A percentile compares a stretch with the other conserved stretches of the same genome.
These are phyloP conservation scores for Eucalyptus marginata DNA, from an alignment of 345 rosid genomes.

Conservation along the genomic window DNA sequence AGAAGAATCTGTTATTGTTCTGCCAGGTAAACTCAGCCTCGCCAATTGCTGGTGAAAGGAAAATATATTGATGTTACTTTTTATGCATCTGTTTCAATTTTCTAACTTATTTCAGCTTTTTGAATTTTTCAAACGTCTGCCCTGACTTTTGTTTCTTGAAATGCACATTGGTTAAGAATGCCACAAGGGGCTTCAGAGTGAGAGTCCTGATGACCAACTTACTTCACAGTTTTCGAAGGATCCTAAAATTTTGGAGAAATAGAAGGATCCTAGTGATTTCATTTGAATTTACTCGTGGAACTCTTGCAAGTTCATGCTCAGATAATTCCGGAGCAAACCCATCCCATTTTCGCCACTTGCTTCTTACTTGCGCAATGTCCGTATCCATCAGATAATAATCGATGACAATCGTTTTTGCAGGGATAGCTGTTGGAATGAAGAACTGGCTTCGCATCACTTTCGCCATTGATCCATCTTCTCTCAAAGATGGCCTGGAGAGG, in stretches of 20 bases:
- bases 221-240: background rate
- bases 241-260: background rate
- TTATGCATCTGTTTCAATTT: background rate
- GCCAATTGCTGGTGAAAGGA: no score
- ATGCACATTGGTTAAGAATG: background rate
- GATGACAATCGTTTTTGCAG: constrained; percentile 13
- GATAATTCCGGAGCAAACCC: background rate
- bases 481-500: constrained; percentile 63
- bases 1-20: constrained; percentile 62
- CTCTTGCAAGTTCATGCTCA: background rate
- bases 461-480: constrained; percentile 44
- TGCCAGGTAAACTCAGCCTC: constrained; percentile 40
- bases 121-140: background rate
- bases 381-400: background rate
- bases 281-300: background rate
- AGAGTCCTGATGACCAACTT: background rate
- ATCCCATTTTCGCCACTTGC: background rate
- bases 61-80: background rate
- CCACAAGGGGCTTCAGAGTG: background rate
- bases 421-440: constrained; percentile 46
- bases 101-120: background rate
- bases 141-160: background rate
- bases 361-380: background rate
- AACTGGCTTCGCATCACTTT: constrained; percentile 64
- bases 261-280: background rate